Base-by-base conservation (phyloP, 257 asterid species). In the Solanum lignicaule region DNA sequence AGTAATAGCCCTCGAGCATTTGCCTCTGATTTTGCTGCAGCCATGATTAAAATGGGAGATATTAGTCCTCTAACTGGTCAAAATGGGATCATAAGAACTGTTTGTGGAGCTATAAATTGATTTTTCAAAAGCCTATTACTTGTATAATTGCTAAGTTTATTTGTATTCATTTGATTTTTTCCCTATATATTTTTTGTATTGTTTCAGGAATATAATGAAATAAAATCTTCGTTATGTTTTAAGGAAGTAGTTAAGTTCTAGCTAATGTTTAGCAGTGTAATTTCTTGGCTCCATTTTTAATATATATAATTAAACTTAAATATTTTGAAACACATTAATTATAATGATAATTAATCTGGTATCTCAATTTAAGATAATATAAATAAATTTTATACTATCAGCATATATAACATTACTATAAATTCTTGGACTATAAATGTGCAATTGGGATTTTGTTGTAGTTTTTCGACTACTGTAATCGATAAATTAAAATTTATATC, bases 41-140 rank as follows among this genome's bases (percentile, higher is more conserved):
- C 94, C 0, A 92, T 91, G 93, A 62, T 91, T 43, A 91, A 39
- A 69, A 92, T 91, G 92, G 69, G 89, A 8, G 94, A 92, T 87
- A 91, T 92, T 7, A 82, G 83, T 21, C 93, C 93, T 0, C 32
- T 89, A 35, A 68, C 87, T 4, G 92, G 93, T 6, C 83, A 13
- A 27, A 75, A 75, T 38, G 83, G 83, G 1, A 75, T 75, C 6
- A 75, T 38, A 75, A 23, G 83, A 12, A 38, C 90, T 81, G 29
- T 39, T 0, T 92, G 94, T 29, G 88, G 87, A 33, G 91, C 92
- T 46, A 33, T 88, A 66, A 91, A 87, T 85, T 91, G 84, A 55
- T 52, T 41, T 41, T 41, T 41, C 48, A 10, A 41, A 41, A 41
- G 48, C 48, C 48, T 41, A 11, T 41, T 41, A 41, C 48, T 41